A percentile compares a stretch with the other conserved stretches of the same genome.
Evolutionary conservation across 768 basidiomycete species (phyloP).

Genomic region (Dacryopinax spathularia): DNA sequence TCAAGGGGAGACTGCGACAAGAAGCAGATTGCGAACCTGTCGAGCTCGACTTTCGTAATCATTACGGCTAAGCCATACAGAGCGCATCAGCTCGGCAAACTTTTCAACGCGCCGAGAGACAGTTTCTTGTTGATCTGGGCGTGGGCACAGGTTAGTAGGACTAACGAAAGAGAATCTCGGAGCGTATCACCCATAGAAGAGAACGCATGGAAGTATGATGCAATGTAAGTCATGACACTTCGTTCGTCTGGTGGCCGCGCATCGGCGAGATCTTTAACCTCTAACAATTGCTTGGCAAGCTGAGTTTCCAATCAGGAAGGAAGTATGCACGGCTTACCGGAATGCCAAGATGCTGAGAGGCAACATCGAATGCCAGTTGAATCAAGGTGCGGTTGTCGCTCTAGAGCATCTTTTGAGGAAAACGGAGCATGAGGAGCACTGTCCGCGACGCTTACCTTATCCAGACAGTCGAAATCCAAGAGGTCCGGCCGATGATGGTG

Average conservation of each 20-base stretch:
- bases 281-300: constrained; percentile 95
- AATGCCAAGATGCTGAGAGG: constrained; percentile 77
- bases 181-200: constrained; percentile 68
- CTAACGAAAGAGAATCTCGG: not conserved
- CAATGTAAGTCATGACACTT: constrained; percentile 96
- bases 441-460: constrained; percentile 44
- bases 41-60: constrained; percentile 84
- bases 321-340: constrained; percentile 41
- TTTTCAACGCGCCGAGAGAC: constrained; percentile 87
- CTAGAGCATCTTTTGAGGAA: constrained; percentile 27
- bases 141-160: not conserved
- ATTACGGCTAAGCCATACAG: constrained; percentile 72
- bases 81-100: constrained; percentile 90
- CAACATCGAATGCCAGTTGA: constrained; percentile 70
- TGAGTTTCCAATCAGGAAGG: not conserved
- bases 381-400: constrained; percentile 71
- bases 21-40: constrained; percentile 32
- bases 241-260: constrained; percentile 82
- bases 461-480: constrained; percentile 70
- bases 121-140: constrained; percentile 81
- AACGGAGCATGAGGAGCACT: not conserved
- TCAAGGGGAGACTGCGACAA: constrained; percentile 29
- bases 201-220: constrained; percentile 95
- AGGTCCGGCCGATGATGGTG: constrained; percentile 95
- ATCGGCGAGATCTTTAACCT: constrained; percentile 91